Conservation (phyloP, 1,284 basidiomycete genomes). For the Sporisorium sorghi region DNA sequence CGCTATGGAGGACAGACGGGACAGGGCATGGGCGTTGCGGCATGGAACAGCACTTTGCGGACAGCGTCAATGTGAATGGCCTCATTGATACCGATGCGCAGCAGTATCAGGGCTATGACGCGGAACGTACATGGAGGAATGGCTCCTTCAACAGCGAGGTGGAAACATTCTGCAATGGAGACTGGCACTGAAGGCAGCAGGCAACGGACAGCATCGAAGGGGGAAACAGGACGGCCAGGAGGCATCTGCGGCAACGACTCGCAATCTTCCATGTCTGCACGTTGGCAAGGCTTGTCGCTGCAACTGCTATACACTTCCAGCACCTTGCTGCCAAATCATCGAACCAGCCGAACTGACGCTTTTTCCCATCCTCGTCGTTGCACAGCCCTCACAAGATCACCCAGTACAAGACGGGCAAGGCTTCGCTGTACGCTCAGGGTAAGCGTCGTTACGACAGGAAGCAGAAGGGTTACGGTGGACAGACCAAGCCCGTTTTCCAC, state of each 20-base stretch:
- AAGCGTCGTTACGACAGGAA: constrained; percentile 99
- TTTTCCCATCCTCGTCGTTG: not conserved
- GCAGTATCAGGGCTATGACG: no score
- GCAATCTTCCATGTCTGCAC: not conserved
- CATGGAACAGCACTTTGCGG: no score
- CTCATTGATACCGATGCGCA: no score
- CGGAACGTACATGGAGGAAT: no score
- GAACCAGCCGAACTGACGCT: constrained; percentile 12
- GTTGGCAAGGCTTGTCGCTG: not conserved
- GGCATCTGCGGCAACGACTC: not conserved
- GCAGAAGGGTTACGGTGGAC: constrained; percentile 99
- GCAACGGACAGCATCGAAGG: not conserved
- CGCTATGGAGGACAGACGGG: no score
- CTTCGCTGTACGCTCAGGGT: constrained; percentile 80
- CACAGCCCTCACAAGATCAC: constrained; percentile 69
- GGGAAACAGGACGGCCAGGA: not conserved
- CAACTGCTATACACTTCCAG: constrained; percentile 1
- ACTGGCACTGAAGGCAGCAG: not conserved
- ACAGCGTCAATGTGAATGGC: no score
- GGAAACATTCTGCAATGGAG: not conserved
- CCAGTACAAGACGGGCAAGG: constrained; percentile 70
- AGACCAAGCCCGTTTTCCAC: constrained; percentile 99
- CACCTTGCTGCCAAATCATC: not conserved
- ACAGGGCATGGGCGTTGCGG: no score
- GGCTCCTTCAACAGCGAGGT: no score